A percentile compares a stretch with the other conserved stretches of the same genome.
Conservation (phyloP, 257 asterid genomes). For the Scutellaria baicalensis region DNA sequence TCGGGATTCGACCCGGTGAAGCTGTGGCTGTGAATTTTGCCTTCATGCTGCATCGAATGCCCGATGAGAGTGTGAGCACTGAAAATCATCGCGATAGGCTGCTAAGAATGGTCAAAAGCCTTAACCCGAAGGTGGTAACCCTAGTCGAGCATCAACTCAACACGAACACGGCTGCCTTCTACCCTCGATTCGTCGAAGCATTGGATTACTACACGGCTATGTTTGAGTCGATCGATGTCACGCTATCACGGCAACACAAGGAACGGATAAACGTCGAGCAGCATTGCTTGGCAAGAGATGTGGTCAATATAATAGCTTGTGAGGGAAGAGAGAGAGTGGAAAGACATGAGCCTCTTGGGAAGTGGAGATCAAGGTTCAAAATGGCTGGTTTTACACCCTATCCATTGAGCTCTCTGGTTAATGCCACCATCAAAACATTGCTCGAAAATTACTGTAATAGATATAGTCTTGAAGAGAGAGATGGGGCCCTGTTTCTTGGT, state of each 20-base stretch:
- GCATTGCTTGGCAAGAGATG: conserved; percentile 75
- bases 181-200: conserved; percentile 70
- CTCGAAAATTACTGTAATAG: conserved; percentile 46
- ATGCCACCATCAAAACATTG: conserved; percentile 56
- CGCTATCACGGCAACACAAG: conserved; percentile 58
- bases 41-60: conserved; percentile 65
- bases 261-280: conserved; percentile 77
- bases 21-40: conserved; percentile 84
- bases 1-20: conserved; percentile 44
- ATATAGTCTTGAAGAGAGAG: conserved; percentile 72
- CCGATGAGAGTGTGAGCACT: conserved; percentile 80
- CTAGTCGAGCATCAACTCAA: conserved; percentile 84
- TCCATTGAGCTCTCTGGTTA: conserved; percentile 66
- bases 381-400: conserved; percentile 80
- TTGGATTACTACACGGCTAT: conserved; percentile 70
- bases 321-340: conserved; percentile 81
- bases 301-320: conserved; percentile 75
- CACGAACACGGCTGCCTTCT: conserved; percentile 76
- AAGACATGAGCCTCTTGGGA: conserved; percentile 67
- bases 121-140: conserved; percentile 75
- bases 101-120: conserved; percentile 58
- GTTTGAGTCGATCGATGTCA: conserved; percentile 77
- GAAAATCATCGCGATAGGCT: conserved; percentile 66
- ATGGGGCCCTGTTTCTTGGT: conserved; percentile 86
- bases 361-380: conserved; percentile 69